A percentile compares a stretch with the other conserved stretches of the same genome.
These are phyloP conservation scores for Fusarium sulawesiense DNA, from an alignment of 2,329 filamentous ascomycete species.

Conservation along the genomic window DNA sequence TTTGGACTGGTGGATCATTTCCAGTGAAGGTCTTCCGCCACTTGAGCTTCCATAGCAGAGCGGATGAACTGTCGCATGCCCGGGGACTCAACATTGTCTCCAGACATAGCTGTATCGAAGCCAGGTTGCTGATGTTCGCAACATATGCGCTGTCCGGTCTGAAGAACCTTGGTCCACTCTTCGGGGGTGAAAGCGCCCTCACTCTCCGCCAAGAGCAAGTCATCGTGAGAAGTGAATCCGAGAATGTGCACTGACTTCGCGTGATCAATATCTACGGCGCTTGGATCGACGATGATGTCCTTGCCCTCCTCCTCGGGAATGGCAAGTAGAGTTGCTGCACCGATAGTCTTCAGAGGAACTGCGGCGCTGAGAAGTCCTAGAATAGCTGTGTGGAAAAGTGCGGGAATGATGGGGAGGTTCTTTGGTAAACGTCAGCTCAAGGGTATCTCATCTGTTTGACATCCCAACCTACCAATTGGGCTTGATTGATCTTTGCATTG, in stretches of 20 bases:
- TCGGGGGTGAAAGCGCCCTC: conserved; percentile 80
- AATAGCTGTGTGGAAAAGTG: conserved; percentile 82
- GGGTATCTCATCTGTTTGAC: neutral
- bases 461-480: conserved; percentile 65
- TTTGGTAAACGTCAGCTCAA: conserved; percentile 51
- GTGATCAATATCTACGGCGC: conserved; percentile 68
- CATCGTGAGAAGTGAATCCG: conserved; percentile 78
- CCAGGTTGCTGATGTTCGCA: conserved; percentile 57
- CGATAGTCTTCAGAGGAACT: conserved; percentile 80
- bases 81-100: conserved; percentile 56
- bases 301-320: conserved; percentile 59
- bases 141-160: conserved; percentile 74
- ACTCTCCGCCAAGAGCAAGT: conserved; percentile 82
- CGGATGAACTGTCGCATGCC: conserved; percentile 71
- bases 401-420: conserved; percentile 83
- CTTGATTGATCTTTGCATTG: conserved; percentile 69
- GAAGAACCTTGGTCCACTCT: conserved; percentile 79
- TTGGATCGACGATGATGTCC: conserved; percentile 69
- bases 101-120: conserved; percentile 59
- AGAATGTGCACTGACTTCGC: conserved; percentile 84
- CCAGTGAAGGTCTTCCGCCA: conserved; percentile 67
- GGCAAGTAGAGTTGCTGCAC: conserved; percentile 73
- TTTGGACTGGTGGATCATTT: conserved; percentile 54
- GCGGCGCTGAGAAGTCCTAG: conserved; percentile 84
- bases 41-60: conserved; percentile 67